Evolutionary conservation across 1,284 basidiomycete species (phyloP), one percentile per base, ranked within the genome.

Genomic region (Sanghuangporus sanghuang): DNA sequence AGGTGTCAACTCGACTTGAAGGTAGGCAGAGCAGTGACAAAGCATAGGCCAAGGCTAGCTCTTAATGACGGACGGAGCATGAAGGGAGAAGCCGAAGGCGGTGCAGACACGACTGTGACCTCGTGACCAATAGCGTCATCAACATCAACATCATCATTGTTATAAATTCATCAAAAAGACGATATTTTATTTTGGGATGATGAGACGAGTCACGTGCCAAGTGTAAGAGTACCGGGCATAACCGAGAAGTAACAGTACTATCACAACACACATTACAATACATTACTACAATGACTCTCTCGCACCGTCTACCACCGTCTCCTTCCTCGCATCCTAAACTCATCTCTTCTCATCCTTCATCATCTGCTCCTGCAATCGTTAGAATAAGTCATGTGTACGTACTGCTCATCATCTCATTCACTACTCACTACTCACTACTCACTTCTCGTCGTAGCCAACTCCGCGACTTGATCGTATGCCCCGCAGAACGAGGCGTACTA

Each of bases 381-480:
- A 77, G 77, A 39, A 90, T 90, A 67, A 83, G 83, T 60, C 89
- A 90, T 84, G 82, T 89, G 88, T 90, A 70, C 71, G 88, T 84
- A 1, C 23, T 23, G 2, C 2, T 63, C 39, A 27, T 57, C 16
- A 9, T 46, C 16, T 35, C 40, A 2, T 32, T 44, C 42, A 58
- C n/a, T n/a, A n/a, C 57, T 60, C 60, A 44, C 7, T 58, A 23
- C 12, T 3, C 23, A 23, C 62, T 32, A 9, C 32, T 35, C 9
- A 58, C 62, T 55, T 65, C 48, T 65, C 48, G 59, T n/a, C 66
- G 40, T 71, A 92, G 90, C 36, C 90, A 92, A 76, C 78, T 92
- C 38, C 80, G 90, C 60, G 89, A 92, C 74, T 82, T 92, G 61
- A 74, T 91, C 57, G 84, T 89, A 61, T 92, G 90, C 70, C 90